phyloP scores from a whole-genome alignment of 176 grass and related monocot genomes.

The Oryza australiensis region DNA sequence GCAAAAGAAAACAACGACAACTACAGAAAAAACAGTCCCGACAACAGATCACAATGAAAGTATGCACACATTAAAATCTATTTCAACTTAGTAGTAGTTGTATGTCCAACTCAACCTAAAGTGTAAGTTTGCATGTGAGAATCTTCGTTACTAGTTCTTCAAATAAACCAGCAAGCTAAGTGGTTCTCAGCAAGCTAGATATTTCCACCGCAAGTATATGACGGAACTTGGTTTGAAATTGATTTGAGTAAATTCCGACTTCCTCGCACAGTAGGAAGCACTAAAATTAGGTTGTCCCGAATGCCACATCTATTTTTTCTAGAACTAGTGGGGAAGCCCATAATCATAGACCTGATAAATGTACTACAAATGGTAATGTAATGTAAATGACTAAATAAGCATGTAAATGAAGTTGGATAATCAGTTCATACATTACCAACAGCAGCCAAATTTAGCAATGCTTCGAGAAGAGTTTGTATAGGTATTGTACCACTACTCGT shows the following conservation, averaged over 20 bases:
- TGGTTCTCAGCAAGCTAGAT: not conserved
- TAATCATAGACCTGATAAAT: not conserved
- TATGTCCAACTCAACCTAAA: conserved; percentile 2
- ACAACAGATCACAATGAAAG: not conserved
- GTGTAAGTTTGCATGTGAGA: not conserved
- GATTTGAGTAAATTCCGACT: not conserved
- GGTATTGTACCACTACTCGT: conserved; percentile 53
- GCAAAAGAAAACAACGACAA: not conserved
- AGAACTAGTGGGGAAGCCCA: conserved; percentile 13
- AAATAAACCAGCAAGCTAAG: conserved; percentile 7
- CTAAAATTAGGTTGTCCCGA: not conserved
- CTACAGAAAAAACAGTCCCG: conserved; percentile 9
- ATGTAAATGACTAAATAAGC: conserved; percentile 1
- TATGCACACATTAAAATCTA: not conserved
- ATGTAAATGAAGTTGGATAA: conserved; percentile 12
- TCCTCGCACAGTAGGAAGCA: not conserved
- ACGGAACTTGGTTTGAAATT: not conserved
- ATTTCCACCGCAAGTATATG: not conserved
- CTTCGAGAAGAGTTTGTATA: conserved; percentile 62
- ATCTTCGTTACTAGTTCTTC: conserved; percentile 15
- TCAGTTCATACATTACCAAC: conserved; percentile 65
- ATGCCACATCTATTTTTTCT: conserved; percentile 7
- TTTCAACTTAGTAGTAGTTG: not conserved
- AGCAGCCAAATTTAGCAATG: conserved; percentile 68
- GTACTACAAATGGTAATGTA: not conserved